Base-by-base conservation (phyloP, 768 basidiomycete species). In the Gloeophyllum trabeum region DNA sequence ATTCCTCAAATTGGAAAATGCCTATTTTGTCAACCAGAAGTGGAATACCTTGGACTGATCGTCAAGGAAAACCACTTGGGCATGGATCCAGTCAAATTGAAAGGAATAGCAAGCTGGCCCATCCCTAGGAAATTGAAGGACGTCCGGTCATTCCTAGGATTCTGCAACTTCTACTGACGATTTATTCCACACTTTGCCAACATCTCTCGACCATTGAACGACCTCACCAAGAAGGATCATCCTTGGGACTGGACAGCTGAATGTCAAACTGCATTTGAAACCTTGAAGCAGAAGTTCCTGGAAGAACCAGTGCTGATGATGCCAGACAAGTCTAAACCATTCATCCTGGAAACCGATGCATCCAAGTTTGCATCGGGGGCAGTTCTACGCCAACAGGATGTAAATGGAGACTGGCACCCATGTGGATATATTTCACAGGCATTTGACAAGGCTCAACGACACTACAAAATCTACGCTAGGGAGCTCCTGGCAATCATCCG, bases 111-210 rank as follows among this genome's bases (percentile, higher is more conserved):
- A 14, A 34, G 42, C 4, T 61, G 59, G 59, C 57, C 57, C 2
- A 34, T n/a, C 7, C 60, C 57, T 2, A 41, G 20, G 2, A 52
- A 26, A 14, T 42, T 58, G 26, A 46, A 43, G 22, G 50, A 56
- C 22, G 30, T 57, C 0, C 60, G 52, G 39, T 43, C 47, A 16
- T 61, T 61, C 44, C 32, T 61, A 0, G 56, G 59, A 4, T 59
- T 61, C 47, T 53, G 52, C 5, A 61, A 59, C 50, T 61, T 57
- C 48, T 61, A 61, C 44, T 44, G 54, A 6, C 37, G 52, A 1
- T 61, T 61, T 49, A 60, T 61, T 16, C 14, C 40, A n/a, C 40
- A 46, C 14, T 61, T 45, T 44, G 6, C 32, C 6, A n/a, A 42
- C 6, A 42, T 35, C 12, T 32, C 32, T 21, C n/a, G 16, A 35